Conservation (phyloP, 495 filamentous ascomycete genomes). For the Daldinia decipiens region DNA sequence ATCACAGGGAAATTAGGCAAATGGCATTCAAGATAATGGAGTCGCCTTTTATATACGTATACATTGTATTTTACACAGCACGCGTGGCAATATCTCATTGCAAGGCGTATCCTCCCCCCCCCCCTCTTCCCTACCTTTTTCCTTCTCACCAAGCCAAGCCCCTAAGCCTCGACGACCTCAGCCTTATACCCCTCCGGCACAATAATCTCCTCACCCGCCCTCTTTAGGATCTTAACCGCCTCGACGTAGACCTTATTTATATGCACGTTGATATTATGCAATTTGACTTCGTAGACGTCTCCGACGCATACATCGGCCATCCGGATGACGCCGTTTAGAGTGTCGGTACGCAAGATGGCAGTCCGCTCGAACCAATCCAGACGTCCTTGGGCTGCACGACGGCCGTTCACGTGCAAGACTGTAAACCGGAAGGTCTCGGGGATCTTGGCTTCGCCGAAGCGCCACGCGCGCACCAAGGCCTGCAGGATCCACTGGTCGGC, state of each 20-base stretch:
- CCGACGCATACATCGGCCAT: slow-evolving; percentile 54
- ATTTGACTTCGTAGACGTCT: slow-evolving; percentile 68
- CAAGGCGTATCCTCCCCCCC: not conserved
- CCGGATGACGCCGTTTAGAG: slow-evolving; percentile 47
- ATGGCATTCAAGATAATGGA: not conserved
- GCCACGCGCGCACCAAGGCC: slow-evolving; percentile 78
- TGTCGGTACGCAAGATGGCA: slow-evolving; percentile 48
- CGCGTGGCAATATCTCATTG: not conserved
- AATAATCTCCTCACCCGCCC: slow-evolving; percentile 7
- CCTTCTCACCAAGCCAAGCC: not conserved
- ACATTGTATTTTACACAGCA: not conserved
- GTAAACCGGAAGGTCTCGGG: slow-evolving; percentile 70
- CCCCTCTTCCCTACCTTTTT: not conserved
- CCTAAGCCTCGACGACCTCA: slow-evolving; percentile 4
- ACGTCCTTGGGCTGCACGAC: slow-evolving; percentile 38
- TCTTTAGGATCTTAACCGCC: slow-evolving; percentile 57
- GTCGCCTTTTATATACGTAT: slow-evolving; percentile 1
- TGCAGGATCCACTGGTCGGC: slow-evolving; percentile 68
- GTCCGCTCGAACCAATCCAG: slow-evolving; percentile 55
- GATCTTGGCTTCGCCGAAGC: slow-evolving; percentile 70
- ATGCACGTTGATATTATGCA: slow-evolving; percentile 67
- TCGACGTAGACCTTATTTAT: slow-evolving; percentile 61
- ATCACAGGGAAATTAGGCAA: not conserved
- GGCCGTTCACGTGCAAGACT: slow-evolving; percentile 47
- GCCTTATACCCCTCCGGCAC: not conserved